Base-by-base conservation (phyloP, 169 alveolate genomes). In the Theileria luwenshuni region DNA sequence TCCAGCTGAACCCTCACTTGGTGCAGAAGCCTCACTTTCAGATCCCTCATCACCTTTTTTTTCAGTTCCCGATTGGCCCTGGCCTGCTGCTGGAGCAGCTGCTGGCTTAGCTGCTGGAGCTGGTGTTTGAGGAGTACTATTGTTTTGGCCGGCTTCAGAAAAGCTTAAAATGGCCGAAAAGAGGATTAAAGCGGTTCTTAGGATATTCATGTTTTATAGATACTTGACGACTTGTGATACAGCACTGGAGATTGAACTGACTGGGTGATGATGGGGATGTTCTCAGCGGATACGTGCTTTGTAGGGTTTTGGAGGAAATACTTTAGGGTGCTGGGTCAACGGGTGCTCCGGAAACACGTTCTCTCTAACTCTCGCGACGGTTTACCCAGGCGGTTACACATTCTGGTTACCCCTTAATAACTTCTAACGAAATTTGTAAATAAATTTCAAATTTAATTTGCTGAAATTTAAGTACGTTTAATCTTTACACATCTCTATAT, bases 231-330 rank as follows among this genome's bases (percentile, higher is more conserved):
- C n/a, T n/a, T n/a, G n/a, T n/a, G n/a, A n/a, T n/a, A n/a, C n/a
- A n/a, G n/a, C n/a, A n/a, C n/a, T n/a, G n/a, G n/a, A n/a, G n/a
- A n/a, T n/a, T n/a, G n/a, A n/a, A n/a, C 23, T 51, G 23, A 12
- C 41, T 51, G 61, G 28, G 28, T 51, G 61, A 51, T 51, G 61
- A 51, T 51, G 61, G 61, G 61, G 61, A 51, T 35, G 3, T n/a
- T 10, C 23, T 12, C 3, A 51, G 23, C 3, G 15, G 28, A 35
- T 10, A 35, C 28, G 61, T 51, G 28, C 12, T 51, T n/a, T n/a
- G n/a, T n/a, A n/a, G n/a, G n/a, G n/a, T n/a, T n/a, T n/a, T n/a
- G n/a, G n/a, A n/a, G n/a, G n/a, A n/a, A n/a, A 3, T 12, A 51
- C 61, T 3, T 12, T 51, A n/a, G n/a, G n/a, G n/a, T n/a, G n/a